A percentile compares a stretch with the other conserved stretches of the same genome.
Evolutionary conservation across 768 basidiomycete genomes (phyloP).

Genomic region (Imleria badia): DNA sequence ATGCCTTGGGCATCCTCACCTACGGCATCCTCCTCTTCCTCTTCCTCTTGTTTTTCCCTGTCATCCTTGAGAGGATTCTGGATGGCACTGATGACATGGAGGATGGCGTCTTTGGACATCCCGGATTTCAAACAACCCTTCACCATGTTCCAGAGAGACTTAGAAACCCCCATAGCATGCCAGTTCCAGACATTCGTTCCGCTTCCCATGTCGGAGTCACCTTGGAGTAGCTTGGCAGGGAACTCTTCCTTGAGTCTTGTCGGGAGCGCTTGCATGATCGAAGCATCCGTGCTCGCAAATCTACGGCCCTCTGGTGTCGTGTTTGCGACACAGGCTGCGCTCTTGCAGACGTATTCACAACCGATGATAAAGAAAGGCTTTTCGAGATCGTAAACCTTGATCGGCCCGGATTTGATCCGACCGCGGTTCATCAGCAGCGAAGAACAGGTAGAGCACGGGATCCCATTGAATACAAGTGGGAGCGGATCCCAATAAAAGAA

Average conservation of each 20-base stretch:
- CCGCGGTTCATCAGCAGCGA: conserved; percentile 63
- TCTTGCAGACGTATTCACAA: conserved; percentile 75
- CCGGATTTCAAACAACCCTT: conserved; percentile 57
- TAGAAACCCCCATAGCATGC: conserved; percentile 72
- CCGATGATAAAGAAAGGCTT: conserved; percentile 82
- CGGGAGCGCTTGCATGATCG: conserved; percentile 70
- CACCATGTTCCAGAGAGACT: conserved; percentile 72
- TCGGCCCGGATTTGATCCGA: conserved; percentile 68
- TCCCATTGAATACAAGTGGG: conserved; percentile 80
- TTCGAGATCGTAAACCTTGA: conserved; percentile 79
- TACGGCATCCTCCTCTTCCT: conserved; percentile 32
- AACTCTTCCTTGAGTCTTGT: conserved; percentile 70
- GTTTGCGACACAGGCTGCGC: conserved; percentile 43
- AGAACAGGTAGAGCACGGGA: conserved; percentile 68
- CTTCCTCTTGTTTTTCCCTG: conserved; percentile 35
- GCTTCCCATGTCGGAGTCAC: conserved; percentile 56
- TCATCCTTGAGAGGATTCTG: conserved; percentile 43
- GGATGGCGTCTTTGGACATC: conserved; percentile 58
- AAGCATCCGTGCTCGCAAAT: conserved; percentile 70
- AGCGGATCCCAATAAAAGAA: conserved; percentile 90
- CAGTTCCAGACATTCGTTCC: conserved; percentile 71
- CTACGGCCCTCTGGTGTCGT: conserved; percentile 54
- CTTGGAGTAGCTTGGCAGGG: conserved; percentile 60
- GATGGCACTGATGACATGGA: conserved; percentile 57
- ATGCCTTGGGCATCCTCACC: conserved; percentile 32